Base-by-base conservation (phyloP, 768 basidiomycete species). In the Russula vinacea region DNA sequence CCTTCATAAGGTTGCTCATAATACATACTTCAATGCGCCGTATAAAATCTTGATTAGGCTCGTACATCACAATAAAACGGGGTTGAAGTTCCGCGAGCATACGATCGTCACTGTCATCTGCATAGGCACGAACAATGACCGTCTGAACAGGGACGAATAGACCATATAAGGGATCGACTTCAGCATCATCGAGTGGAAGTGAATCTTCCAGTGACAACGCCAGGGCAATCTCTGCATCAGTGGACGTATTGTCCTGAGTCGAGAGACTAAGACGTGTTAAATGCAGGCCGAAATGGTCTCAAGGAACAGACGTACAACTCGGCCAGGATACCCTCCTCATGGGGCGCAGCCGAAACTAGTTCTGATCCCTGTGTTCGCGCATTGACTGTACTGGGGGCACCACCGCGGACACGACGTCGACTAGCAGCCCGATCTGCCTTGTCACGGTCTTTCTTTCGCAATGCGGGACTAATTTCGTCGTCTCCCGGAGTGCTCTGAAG, bases 11-110 rank as follows among this genome's bases (percentile, higher is more conserved):
- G 1, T 47, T 14, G 4, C 2, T 8, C 14, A 55, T 26, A 19
- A 3, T 29, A 47, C 83, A 60, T 58, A 92, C 95, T 81, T 99
- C 95, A 29, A 99, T 81, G 1, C 97, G 83, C 32, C 97, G 81
- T 42, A 98, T 84, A 70, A 98, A 99, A 58, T 96, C 90, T 72
- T 93, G 88, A 70, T 87, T 90, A 2, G 96, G 94, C 71, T 99
- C 97, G 68, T 89, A 94, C 89, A 98, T 92, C 53, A 98, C 85
- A 58, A 99, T 88, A 72, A 94, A 98, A 66, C 88, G 85, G 2
- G 97, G 97, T 64, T 88, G 80, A 9, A 98, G 79, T 73, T 99
- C 96, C 47, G 85, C 82, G 37, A 99, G 78, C 56, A 98, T 77
- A 45, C 86, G 82, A 73, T 99, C 97, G 69, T 99, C 97, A 2